Evolutionary conservation across 805 yeast species (phyloP).

Genomic region (Lipomyces japonicus): DNA sequence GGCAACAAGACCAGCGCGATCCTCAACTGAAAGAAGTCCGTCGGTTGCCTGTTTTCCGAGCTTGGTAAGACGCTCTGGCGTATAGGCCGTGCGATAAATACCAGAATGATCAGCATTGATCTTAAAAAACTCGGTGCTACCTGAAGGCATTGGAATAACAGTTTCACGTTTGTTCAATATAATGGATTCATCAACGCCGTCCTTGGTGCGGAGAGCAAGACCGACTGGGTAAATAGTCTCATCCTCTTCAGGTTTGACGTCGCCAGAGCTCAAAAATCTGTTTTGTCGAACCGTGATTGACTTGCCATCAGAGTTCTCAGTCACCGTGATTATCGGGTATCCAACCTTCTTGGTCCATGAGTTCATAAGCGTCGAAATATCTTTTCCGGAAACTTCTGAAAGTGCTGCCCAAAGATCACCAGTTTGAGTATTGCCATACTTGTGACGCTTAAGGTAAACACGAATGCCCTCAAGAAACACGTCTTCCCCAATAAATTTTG

Average conservation of each 20-base stretch:
- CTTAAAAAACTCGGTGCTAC: constrained; percentile 48
- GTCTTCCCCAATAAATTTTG: constrained; percentile 65
- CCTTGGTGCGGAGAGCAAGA: constrained; percentile 50
- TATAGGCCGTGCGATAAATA: constrained; percentile 56
- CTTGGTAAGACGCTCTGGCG: constrained; percentile 49
- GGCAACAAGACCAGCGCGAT: constrained; percentile 61
- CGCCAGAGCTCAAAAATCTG: constrained; percentile 63
- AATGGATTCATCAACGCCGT: constrained; percentile 58
- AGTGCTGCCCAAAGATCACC: constrained; percentile 69
- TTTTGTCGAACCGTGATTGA: constrained; percentile 49
- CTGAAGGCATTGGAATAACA: constrained; percentile 44
- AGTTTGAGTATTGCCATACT: constrained; percentile 69
- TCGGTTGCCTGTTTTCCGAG: constrained; percentile 51
- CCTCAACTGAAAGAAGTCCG: constrained; percentile 54
- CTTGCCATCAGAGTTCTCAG: constrained; percentile 36
- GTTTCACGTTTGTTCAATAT: constrained; percentile 52
- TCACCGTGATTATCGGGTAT: constrained; percentile 61
- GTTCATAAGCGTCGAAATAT: constrained; percentile 57
- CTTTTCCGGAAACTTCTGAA: constrained; percentile 57
- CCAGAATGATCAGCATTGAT: constrained; percentile 61
- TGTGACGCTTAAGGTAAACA: constrained; percentile 57
- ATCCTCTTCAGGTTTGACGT: constrained; percentile 55
- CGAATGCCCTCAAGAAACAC: constrained; percentile 70
- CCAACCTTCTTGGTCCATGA: constrained; percentile 74
- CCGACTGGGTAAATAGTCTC: constrained; percentile 52